Evolutionary conservation across 164 flowering plant genomes (phyloP).

Genomic region (Cinnamomum micranthum): DNA sequence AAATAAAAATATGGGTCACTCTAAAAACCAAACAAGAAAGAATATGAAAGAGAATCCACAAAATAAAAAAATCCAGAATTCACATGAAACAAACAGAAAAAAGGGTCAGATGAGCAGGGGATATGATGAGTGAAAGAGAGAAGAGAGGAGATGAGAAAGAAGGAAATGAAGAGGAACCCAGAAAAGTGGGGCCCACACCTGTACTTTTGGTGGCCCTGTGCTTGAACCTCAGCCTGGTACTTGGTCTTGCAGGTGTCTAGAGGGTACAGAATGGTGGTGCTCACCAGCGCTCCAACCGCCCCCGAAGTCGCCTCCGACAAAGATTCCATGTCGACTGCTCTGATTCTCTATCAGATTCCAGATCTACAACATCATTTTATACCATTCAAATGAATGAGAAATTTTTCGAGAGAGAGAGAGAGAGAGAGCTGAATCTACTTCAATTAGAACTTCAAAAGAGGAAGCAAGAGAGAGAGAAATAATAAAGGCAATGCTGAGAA

Average conservation of each 20-base stretch:
- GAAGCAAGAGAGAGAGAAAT: neutral
- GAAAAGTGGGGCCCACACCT: constrained; percentile 21
- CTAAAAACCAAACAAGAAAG: no score
- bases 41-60: no score
- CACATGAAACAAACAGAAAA: no score
- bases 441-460: neutral
- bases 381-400: neutral
- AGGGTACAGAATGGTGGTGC: constrained; percentile 51
- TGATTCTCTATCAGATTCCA: neutral
- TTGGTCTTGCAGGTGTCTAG: constrained; percentile 55
- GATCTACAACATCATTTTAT: no score
- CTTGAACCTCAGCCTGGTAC: constrained; percentile 48
- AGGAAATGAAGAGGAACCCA: neutral
- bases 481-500: no score
- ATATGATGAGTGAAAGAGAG: neutral
- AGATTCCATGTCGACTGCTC: constrained; percentile 38
- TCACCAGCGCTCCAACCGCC: constrained; percentile 45
- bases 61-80: no score
- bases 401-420: no score
- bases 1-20: neutral
- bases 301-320: constrained; percentile 52
- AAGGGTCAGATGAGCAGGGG: neutral
- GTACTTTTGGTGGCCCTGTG: constrained; percentile 32
- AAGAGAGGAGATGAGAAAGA: neutral
- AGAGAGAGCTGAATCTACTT: neutral